Conservation (phyloP, 2,329 filamentous ascomycete genomes). For the Claviceps arundinis region DNA sequence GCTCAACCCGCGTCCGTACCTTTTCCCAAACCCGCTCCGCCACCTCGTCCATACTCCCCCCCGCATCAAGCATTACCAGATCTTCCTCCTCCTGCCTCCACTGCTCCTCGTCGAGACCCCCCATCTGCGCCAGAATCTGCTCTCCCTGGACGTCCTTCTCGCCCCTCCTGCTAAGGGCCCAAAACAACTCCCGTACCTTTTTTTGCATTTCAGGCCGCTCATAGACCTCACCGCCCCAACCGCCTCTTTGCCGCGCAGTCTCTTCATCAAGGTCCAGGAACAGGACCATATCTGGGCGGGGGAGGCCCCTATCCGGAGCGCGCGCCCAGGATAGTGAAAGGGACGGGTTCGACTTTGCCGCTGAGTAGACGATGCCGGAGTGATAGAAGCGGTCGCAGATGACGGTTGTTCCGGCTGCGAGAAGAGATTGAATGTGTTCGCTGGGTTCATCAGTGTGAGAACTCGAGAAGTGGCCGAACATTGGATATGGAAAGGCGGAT, state of each 20-base stretch:
- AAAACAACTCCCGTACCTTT: constrained; percentile 64
- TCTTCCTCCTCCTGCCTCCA: constrained; percentile 40
- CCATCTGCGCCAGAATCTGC: constrained; percentile 11
- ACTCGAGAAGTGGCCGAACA: background rate
- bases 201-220: constrained; percentile 75
- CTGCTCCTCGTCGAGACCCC: constrained; percentile 12
- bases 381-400: constrained; percentile 92
- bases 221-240: constrained; percentile 80
- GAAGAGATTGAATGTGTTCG: constrained; percentile 34
- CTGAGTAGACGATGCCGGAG: constrained; percentile 84
- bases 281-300: constrained; percentile 73
- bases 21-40: constrained; percentile 41
- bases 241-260: constrained; percentile 62
- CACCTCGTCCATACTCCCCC: constrained; percentile 41
- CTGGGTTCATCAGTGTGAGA: constrained; percentile 16
- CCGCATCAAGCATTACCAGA: constrained; percentile 40
- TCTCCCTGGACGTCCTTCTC: constrained; percentile 20
- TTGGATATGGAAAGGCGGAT: background rate
- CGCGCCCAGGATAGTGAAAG: constrained; percentile 70
- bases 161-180: constrained; percentile 36
- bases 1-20: constrained; percentile 32
- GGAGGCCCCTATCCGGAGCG: constrained; percentile 72
- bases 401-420: constrained; percentile 58
- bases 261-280: constrained; percentile 73
- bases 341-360: constrained; percentile 64